A percentile compares a stretch with the other conserved stretches of the same genome.
phyloP scores from a whole-genome alignment of 495 filamentous ascomycete genomes.

The Neurospora tetraspora region DNA sequence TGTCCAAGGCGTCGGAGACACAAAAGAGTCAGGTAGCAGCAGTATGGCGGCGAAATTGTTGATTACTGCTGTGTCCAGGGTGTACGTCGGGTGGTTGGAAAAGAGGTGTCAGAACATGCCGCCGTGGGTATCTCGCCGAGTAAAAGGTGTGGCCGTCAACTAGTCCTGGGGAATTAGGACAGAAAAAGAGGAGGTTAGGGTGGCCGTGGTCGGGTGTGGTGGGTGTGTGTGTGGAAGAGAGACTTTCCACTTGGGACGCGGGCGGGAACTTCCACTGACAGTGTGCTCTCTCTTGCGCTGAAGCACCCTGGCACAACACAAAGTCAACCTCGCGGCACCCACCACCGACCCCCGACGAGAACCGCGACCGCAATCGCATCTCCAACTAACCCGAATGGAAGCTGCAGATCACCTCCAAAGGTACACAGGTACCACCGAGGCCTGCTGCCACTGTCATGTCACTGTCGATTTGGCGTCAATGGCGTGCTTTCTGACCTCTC shows the following conservation, averaged over 20 bases:
- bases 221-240: neutral
- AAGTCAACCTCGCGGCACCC: neutral
- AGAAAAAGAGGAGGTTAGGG: constrained; percentile 1
- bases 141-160: neutral
- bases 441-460: neutral
- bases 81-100: neutral
- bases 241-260: neutral
- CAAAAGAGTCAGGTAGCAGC: neutral
- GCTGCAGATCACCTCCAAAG: neutral
- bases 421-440: neutral
- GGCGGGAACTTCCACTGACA: neutral
- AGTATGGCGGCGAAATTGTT: neutral
- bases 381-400: neutral
- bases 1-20: neutral
- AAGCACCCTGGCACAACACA: neutral
- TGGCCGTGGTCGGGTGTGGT: neutral
- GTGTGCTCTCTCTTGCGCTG: neutral
- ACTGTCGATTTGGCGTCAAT: neutral
- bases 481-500: neutral
- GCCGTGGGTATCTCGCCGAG: neutral
- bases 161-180: neutral
- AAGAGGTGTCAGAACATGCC: neutral
- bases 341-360: neutral
- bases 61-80: neutral
- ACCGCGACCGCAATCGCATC: neutral